These are phyloP conservation scores for Metschnikowia sp. DNA, from an alignment of 805 yeast genomes.

Conservation along the genomic window DNA sequence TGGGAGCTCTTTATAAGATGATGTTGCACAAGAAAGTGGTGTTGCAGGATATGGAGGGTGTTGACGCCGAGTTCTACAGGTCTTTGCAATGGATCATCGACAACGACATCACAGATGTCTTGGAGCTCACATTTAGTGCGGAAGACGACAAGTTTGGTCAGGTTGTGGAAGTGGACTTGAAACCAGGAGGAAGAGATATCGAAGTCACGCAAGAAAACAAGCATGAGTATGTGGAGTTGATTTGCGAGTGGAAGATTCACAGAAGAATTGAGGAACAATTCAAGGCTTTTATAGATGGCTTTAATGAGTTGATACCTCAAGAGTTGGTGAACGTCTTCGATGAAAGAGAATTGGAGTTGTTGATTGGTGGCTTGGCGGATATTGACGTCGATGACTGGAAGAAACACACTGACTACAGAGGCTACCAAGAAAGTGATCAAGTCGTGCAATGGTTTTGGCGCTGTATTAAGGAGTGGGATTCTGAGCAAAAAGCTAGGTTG, in stretches of 20 bases:
- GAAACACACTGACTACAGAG: conserved; percentile 97
- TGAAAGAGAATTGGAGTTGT: conserved; percentile 92
- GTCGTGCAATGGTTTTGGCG: conserved; percentile 99
- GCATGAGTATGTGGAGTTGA: conserved; percentile 90
- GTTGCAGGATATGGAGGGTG: conserved; percentile 97
- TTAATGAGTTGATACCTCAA: conserved; percentile 95
- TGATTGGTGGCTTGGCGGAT: conserved; percentile 97
- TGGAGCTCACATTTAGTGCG: conserved; percentile 84
- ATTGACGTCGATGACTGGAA: conserved; percentile 99
- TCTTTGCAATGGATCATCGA: conserved; percentile 95
- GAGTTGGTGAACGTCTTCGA: conserved; percentile 95
- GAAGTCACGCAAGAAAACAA: conserved; percentile 88
- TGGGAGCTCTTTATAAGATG: conserved; percentile 97
- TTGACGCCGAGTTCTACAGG: conserved; percentile 93
- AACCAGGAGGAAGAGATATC: conserved; percentile 81
- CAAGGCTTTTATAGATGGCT: conserved; percentile 94
- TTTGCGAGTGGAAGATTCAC: conserved; percentile 93
- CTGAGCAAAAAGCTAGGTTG: conserved; percentile 92
- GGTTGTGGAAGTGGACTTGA: conserved; percentile 82
- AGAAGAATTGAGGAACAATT: conserved; percentile 94
- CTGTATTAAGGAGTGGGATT: conserved; percentile 89
- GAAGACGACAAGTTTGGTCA: conserved; percentile 96
- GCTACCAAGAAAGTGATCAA: conserved; percentile 94
- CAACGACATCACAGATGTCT: conserved; percentile 78
- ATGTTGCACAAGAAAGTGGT: conserved; percentile 93